phyloP scores from a whole-genome alignment of 805 yeast species.

The Kodamaea laetipori region DNA sequence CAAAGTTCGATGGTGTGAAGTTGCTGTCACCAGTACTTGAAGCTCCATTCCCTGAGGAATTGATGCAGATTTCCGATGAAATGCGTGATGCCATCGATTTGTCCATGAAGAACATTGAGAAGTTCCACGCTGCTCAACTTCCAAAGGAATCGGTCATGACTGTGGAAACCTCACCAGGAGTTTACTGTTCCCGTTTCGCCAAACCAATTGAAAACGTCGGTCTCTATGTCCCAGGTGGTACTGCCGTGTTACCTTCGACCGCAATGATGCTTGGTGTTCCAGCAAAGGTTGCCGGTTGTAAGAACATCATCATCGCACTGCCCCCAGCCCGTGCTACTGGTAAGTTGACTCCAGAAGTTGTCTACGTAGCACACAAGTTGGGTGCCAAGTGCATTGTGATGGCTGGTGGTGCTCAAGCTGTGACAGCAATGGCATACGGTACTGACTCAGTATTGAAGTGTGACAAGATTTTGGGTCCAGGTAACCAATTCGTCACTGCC shows the following conservation, averaged over 20 bases:
- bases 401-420: conserved; percentile 99
- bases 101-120: conserved; percentile 83
- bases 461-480: conserved; percentile 97
- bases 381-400: conserved; percentile 88
- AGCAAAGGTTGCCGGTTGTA: conserved; percentile 96
- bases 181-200: conserved; percentile 89
- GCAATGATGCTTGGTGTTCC: conserved; percentile 99
- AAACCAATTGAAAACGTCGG: conserved; percentile 95
- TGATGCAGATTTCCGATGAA: conserved; percentile 71
- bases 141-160: conserved; percentile 66
- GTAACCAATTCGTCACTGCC: conserved; percentile 98
- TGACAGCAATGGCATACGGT: conserved; percentile 98
- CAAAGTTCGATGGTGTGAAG: conserved; percentile 84
- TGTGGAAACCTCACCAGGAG: conserved; percentile 95
- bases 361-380: conserved; percentile 92
- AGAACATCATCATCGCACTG: conserved; percentile 87
- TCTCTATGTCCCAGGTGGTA: conserved; percentile 97
- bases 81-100: conserved; percentile 85
- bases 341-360: conserved; percentile 92
- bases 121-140: conserved; percentile 92
- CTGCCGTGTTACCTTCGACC: conserved; percentile 97
- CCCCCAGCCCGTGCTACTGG: conserved; percentile 93
- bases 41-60: conserved; percentile 84
- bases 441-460: conserved; percentile 90
- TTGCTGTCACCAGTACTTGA: conserved; percentile 70